Conservation (phyloP, 2,329 filamentous ascomycete genomes). For the Alternaria infectoria region DNA sequence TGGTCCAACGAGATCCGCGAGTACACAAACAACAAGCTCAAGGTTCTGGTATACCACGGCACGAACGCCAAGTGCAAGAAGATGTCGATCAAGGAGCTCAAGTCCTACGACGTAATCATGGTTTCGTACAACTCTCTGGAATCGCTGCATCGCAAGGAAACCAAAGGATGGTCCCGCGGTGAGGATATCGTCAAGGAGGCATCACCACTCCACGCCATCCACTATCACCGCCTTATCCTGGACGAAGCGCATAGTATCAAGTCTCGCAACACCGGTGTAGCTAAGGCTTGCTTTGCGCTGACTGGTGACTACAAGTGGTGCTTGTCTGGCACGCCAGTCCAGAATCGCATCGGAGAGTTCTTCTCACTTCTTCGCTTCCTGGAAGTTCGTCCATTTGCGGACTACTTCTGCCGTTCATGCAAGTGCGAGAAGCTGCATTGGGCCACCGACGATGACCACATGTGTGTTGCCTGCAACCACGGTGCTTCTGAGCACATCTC, state of each 20-base stretch:
- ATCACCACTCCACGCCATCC: constrained; percentile 77
- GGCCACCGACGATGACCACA: constrained; percentile 74
- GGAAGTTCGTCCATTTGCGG: constrained; percentile 85
- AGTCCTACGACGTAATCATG: constrained; percentile 90
- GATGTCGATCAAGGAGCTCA: constrained; percentile 75
- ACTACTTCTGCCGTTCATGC: constrained; percentile 92
- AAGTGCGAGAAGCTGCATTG: constrained; percentile 82
- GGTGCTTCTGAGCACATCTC: constrained; percentile 73
- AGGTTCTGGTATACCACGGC: constrained; percentile 88
- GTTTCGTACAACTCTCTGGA: constrained; percentile 94
- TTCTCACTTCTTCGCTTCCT: constrained; percentile 94
- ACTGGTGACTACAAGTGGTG: constrained; percentile 93
- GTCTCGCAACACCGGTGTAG: constrained; percentile 85
- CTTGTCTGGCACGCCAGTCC: constrained; percentile 89
- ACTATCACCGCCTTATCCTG: constrained; percentile 89
- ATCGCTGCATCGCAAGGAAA: constrained; percentile 89
- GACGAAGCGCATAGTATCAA: constrained; percentile 98
- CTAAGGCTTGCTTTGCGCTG: constrained; percentile 92
- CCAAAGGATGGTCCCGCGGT: constrained; percentile 84
- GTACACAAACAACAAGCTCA: constrained; percentile 86
- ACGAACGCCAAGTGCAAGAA: constrained; percentile 83
- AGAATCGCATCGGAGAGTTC: constrained; percentile 97
- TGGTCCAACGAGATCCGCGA: constrained; percentile 69
- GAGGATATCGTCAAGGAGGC: constrained; percentile 81
- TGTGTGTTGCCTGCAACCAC: constrained; percentile 73